phyloP scores from a whole-genome alignment of 2,329 filamentous ascomycete species.

The Ilyonectria mors-panacis region DNA sequence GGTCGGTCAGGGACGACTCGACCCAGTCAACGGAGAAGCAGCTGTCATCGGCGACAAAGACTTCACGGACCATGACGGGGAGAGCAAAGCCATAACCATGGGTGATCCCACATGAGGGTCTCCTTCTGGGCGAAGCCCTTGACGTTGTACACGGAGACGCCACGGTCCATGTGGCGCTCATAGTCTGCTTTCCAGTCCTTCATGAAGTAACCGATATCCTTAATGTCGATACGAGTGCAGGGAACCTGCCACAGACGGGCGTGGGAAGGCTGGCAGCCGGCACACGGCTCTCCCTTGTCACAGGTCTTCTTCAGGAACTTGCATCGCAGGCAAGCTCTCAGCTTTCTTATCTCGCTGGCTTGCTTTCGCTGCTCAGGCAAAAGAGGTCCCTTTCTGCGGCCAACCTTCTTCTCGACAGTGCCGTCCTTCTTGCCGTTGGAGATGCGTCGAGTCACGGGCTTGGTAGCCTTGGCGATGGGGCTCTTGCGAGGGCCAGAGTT shows the following conservation, averaged over 20 bases:
- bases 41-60: slow-evolving; percentile 91
- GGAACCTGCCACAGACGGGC: slow-evolving; percentile 97
- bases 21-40: slow-evolving; percentile 97
- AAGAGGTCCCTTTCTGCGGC: slow-evolving; percentile 89
- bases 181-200: slow-evolving; percentile 99
- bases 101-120: slow-evolving; percentile 88
- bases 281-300: slow-evolving; percentile 96
- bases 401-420: slow-evolving; percentile 89
- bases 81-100: slow-evolving; percentile 96
- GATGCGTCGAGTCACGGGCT: slow-evolving; percentile 86
- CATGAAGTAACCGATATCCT: slow-evolving; percentile 98
- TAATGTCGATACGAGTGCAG: slow-evolving; percentile 98
- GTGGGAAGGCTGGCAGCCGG: slow-evolving; percentile 94
- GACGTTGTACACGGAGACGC: slow-evolving; percentile 94
- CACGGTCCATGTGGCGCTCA: slow-evolving; percentile 88
- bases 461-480: slow-evolving; percentile 83
- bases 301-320: slow-evolving; percentile 99
- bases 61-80: slow-evolving; percentile 93
- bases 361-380: slow-evolving; percentile 95
- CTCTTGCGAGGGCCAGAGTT: slow-evolving; percentile 82
- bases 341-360: slow-evolving; percentile 95
- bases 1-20: slow-evolving; percentile 78
- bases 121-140: slow-evolving; percentile 83
- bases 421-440: slow-evolving; percentile 85
- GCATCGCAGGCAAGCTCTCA: slow-evolving; percentile 93